These are phyloP conservation scores for Diutina ranongensis DNA, from an alignment of 1,139 yeast genomes.

Conservation along the genomic window DNA sequence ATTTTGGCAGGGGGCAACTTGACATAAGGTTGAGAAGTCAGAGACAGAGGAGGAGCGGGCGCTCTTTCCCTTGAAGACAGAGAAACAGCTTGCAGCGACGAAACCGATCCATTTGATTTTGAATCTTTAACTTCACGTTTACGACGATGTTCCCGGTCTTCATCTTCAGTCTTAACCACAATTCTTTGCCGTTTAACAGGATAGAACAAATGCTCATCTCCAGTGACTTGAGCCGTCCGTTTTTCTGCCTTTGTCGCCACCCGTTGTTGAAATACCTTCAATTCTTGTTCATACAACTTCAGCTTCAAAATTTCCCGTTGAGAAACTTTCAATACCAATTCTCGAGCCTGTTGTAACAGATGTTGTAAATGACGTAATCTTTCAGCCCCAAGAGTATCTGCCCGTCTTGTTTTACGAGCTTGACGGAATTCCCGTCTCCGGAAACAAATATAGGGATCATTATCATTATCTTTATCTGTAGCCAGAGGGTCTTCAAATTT, in stretches of 20 bases:
- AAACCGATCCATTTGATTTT: background rate
- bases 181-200: conserved; percentile 70
- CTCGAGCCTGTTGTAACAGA: conserved; percentile 71
- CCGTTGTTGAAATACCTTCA: conserved; percentile 58
- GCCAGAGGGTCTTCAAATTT: conserved; percentile 74
- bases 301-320: conserved; percentile 60
- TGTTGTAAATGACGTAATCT: conserved; percentile 62
- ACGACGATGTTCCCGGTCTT: conserved; percentile 13
- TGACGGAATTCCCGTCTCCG: conserved; percentile 93
- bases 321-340: conserved; percentile 57
- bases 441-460: conserved; percentile 91
- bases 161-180: conserved; percentile 26
- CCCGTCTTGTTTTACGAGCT: conserved; percentile 91
- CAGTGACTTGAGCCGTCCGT: conserved; percentile 63
- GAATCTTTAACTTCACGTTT: background rate
- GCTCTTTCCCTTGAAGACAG: background rate
- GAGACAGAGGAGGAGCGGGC: background rate
- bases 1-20: conserved; percentile 82
- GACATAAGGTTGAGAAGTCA: conserved; percentile 44
- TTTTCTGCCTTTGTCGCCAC: conserved; percentile 61
- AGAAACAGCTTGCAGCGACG: background rate
- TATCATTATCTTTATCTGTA: conserved; percentile 76
- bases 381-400: conserved; percentile 86
- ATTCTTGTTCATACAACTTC: conserved; percentile 48
- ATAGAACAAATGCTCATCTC: conserved; percentile 75